phyloP scores from a whole-genome alignment of 345 rosid genomes.

The Populus deltoides region DNA sequence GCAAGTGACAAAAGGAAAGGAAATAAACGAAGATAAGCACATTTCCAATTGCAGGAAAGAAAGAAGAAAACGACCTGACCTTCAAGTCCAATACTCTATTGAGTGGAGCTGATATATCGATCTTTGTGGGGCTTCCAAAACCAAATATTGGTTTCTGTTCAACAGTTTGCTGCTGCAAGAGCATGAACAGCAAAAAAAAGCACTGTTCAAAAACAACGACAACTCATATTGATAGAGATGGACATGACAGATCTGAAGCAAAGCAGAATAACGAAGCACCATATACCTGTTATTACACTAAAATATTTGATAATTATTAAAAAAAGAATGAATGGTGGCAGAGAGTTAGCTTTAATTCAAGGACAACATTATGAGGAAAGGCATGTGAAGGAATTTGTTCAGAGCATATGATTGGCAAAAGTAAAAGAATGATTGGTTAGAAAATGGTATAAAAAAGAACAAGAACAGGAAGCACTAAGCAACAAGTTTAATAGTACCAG shows the following conservation, averaged over 20 bases:
- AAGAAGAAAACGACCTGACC: conserved; percentile 24
- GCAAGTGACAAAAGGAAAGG: conserved; percentile 5
- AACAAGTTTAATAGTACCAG: background rate
- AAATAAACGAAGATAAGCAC: conserved; percentile 20
- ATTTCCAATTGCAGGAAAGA: conserved; percentile 30
- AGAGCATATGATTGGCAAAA: background rate
- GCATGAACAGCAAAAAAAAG: conserved; percentile 30
- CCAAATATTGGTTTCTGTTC: background rate
- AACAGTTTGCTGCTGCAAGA: conserved; percentile 18
- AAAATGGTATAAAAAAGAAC: background rate
- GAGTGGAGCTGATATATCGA: conserved; percentile 27
- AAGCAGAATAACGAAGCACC: background rate
- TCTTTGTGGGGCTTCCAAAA: conserved; percentile 28
- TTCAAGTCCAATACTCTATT: conserved; percentile 29
- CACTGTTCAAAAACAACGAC: conserved; percentile 19
- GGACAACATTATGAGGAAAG: background rate
- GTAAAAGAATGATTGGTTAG: background rate
- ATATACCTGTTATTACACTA: background rate
- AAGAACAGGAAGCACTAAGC: background rate
- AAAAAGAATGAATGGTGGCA: background rate
- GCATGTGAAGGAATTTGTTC: background rate
- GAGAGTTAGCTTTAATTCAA: background rate
- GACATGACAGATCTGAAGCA: conserved; percentile 1
- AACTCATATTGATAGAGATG: background rate
- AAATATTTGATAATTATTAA: background rate